Percentiles rank a stretch among this genome's conserved stretches.
phyloP scores from a whole-genome alignment of 2,329 filamentous ascomycete genomes.

The Cryphonectria nitschkei region DNA sequence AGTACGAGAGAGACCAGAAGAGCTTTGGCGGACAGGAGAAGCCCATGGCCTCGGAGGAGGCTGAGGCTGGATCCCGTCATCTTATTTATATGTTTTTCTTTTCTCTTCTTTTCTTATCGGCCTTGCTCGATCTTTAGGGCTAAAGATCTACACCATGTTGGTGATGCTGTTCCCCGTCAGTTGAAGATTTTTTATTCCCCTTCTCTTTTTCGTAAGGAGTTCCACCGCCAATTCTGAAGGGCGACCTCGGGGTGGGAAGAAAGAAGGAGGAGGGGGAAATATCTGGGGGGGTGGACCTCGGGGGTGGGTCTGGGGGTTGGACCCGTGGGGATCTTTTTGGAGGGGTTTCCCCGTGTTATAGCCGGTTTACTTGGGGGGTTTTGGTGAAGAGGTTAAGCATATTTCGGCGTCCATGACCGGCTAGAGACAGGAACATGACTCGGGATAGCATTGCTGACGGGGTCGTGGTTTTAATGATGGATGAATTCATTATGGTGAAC shows the following conservation, averaged over 20 bases:
- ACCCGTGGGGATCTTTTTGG: background rate
- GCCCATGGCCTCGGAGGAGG: background rate
- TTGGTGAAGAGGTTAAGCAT: background rate
- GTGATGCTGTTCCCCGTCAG: background rate
- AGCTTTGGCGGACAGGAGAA: background rate
- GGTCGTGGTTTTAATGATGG: background rate
- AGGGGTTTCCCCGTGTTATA: constrained; percentile 2
- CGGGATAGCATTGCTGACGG: background rate
- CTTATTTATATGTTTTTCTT: background rate
- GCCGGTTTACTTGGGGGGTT: background rate
- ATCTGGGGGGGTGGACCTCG: background rate
- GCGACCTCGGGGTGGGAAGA: background rate
- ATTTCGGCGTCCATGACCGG: background rate
- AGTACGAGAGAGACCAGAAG: constrained; percentile 6
- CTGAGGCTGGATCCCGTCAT: background rate
- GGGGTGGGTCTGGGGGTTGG: background rate
- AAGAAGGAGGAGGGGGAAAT: background rate
- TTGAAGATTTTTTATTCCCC: background rate
- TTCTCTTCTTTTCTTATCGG: background rate
- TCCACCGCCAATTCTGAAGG: background rate
- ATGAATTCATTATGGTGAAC: background rate
- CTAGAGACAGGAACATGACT: constrained; percentile 1
- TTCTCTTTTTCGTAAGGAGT: background rate
- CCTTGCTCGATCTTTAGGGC: background rate
- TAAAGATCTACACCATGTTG: background rate